phyloP scores from a whole-genome alignment of 345 rosid species.

The Zanthoxylum bungeanum region DNA sequence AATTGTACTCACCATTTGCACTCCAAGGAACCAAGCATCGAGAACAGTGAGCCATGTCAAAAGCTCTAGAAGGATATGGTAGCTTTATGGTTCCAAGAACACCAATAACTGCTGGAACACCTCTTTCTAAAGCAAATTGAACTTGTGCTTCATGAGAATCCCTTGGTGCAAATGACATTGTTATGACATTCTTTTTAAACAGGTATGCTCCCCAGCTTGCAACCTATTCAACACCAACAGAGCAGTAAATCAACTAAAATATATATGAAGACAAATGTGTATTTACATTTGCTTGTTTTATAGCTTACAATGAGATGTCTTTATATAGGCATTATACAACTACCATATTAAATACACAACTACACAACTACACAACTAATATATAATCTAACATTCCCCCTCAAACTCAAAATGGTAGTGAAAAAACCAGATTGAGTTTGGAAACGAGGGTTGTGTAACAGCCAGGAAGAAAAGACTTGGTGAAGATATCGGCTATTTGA shows the following conservation, averaged over 20 bases:
- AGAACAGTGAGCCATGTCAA: conserved; percentile 67
- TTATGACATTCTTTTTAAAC: conserved; percentile 53
- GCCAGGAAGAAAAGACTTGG: too few species aligned
- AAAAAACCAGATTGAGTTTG: too few species aligned
- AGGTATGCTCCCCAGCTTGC: conserved; percentile 74
- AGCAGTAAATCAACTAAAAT: not conserved
- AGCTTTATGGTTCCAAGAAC: conserved; percentile 62
- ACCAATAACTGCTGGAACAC: conserved; percentile 66
- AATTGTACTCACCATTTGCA: conserved; percentile 42
- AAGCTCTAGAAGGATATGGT: conserved; percentile 59
- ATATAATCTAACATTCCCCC: too few species aligned
- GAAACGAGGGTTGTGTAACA: too few species aligned
- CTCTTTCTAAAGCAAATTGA: conserved; percentile 72
- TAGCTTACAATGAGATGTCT: too few species aligned
- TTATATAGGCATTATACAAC: too few species aligned
- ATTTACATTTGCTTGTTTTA: too few species aligned
- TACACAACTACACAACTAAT: too few species aligned
- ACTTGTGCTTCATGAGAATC: conserved; percentile 74
- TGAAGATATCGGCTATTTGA: too few species aligned
- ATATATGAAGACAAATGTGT: not conserved
- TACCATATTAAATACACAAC: too few species aligned
- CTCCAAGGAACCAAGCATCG: conserved; percentile 71
- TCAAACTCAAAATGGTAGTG: too few species aligned
- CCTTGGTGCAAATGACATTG: conserved; percentile 72
- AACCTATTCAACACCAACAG: conserved; percentile 33